Percentiles rank a stretch among this genome's conserved stretches.
Evolutionary conservation across 164 flowering plant genomes (phyloP).

Genomic region (Magnolia changhungtana): DNA sequence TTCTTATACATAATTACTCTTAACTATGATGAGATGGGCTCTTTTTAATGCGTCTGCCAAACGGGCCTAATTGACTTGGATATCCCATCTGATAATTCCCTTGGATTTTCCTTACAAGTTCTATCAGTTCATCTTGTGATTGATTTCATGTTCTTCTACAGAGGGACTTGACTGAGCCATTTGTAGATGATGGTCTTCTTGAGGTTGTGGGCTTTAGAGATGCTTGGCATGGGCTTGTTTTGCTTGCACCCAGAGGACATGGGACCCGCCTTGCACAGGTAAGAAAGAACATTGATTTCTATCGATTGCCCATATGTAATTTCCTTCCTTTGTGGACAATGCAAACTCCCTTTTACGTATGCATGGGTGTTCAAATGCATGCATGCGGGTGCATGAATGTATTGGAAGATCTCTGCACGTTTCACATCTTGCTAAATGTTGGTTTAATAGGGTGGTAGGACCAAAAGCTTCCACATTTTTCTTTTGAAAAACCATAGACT

Average conservation of each 20-base stretch:
- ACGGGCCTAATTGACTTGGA: too few relatives aligned
- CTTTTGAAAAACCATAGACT: background rate
- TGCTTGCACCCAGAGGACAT: constrained; percentile 80
- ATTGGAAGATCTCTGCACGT: background rate
- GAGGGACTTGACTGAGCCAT: constrained; percentile 80
- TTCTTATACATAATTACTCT: too few relatives aligned
- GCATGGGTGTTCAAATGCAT: background rate
- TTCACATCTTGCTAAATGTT: background rate
- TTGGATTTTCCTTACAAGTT: too few relatives aligned
- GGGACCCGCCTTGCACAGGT: constrained; percentile 98
- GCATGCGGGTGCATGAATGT: background rate
- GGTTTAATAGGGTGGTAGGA: background rate
- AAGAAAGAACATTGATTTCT: background rate
- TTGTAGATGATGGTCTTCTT: constrained; percentile 77
- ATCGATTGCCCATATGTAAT: background rate
- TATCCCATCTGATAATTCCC: too few relatives aligned
- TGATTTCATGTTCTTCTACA: constrained; percentile 20
- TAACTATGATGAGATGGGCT: too few relatives aligned
- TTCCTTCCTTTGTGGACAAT: background rate
- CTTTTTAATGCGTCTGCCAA: too few relatives aligned
- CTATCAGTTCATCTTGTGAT: background rate
- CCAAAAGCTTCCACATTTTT: background rate
- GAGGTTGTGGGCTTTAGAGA: constrained; percentile 89
- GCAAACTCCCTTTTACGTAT: background rate
- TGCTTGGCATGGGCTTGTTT: constrained; percentile 94